Percentiles rank a stretch among this genome's conserved stretches.
Conservation (phyloP, 495 filamentous ascomycete species). For the Tuber brumale region DNA sequence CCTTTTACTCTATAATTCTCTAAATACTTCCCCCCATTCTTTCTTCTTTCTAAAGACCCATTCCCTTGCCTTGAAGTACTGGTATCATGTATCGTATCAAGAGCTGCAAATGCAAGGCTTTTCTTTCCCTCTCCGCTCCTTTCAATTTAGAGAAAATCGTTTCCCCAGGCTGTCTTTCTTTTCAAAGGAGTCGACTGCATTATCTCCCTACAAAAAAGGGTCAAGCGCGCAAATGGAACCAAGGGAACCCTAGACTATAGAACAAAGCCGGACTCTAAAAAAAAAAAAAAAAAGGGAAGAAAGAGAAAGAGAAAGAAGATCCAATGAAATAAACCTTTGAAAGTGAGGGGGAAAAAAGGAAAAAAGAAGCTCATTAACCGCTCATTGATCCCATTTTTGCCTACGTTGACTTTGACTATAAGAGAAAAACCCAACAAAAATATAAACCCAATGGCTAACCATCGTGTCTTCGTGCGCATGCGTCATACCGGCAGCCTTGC, state of each 20-base stretch:
- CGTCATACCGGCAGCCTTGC: not conserved
- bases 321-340: not conserved
- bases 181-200: conserved; percentile 20
- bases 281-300: not conserved
- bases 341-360: not conserved
- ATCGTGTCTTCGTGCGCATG: conserved; percentile 15
- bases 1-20: not conserved
- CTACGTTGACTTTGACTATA: not conserved
- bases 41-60: conserved; percentile 7
- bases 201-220: conserved; percentile 28
- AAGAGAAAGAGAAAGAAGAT: not conserved
- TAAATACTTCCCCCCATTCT: conserved; percentile 3
- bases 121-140: not conserved
- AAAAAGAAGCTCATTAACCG: not conserved
- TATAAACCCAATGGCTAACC: not conserved
- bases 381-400: not conserved
- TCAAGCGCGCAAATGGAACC: conserved; percentile 18
- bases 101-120: not conserved
- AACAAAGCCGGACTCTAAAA: conserved; percentile 31
- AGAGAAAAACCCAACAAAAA: not conserved
- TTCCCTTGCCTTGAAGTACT: not conserved
- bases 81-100: not conserved
- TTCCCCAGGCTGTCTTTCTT: conserved; percentile 10
- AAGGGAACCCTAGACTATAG: conserved; percentile 25
- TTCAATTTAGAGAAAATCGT: conserved; percentile 1